Evolutionary conservation across 2,329 filamentous ascomycete genomes (phyloP).

Genomic region (Aotearoamyces nothofagi): DNA sequence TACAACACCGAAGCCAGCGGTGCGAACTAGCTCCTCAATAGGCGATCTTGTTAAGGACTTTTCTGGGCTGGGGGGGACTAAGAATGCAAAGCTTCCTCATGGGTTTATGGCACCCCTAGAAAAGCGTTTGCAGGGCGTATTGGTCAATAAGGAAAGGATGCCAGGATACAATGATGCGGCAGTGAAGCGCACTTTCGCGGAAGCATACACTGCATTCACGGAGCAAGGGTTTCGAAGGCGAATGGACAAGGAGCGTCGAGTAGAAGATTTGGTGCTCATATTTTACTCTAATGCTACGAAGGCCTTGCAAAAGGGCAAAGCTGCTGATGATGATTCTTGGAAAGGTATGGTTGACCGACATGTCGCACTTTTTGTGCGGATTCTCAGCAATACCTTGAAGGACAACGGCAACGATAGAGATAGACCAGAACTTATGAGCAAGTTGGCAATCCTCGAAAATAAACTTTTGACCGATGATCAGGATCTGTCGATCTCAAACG

Average conservation of each 20-base stretch:
- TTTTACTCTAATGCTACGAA: constrained; percentile 94
- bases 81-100: constrained; percentile 56
- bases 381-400: constrained; percentile 66
- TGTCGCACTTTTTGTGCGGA: constrained; percentile 81
- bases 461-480: constrained; percentile 91
- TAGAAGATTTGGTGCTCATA: constrained; percentile 86
- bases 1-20: constrained; percentile 43
- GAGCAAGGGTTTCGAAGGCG: constrained; percentile 76
- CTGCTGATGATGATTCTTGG: constrained; percentile 72
- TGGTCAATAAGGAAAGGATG: constrained; percentile 68
- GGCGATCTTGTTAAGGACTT: constrained; percentile 86
- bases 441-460: constrained; percentile 71
- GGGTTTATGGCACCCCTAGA: constrained; percentile 56
- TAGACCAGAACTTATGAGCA: constrained; percentile 66
- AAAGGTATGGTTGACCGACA: constrained; percentile 88
- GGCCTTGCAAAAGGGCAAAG: constrained; percentile 66
- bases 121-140: constrained; percentile 20
- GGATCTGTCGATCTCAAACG: constrained; percentile 55
- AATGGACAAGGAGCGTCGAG: constrained; percentile 84
- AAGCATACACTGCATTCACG: constrained; percentile 87
- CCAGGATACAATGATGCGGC: constrained; percentile 83
- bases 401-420: constrained; percentile 77
- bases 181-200: constrained; percentile 87
- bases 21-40: constrained; percentile 45
- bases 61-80: constrained; percentile 44